These are phyloP conservation scores for Telfairia occidentalis DNA, from an alignment of 331 rosid genomes.

Conservation along the genomic window DNA sequence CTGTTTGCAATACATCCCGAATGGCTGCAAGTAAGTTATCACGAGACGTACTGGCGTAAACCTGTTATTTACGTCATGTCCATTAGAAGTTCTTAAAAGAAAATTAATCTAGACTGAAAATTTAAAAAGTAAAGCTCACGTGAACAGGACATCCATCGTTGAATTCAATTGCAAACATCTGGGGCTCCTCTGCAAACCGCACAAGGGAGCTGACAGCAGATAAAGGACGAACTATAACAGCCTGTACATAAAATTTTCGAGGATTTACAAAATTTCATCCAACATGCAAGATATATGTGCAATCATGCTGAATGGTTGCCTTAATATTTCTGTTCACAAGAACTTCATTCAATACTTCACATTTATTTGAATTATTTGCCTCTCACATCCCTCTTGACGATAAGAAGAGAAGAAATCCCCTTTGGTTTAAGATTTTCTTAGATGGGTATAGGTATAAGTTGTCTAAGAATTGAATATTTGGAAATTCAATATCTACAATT, in stretches of 20 bases:
- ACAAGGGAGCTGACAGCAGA: conserved; percentile 85
- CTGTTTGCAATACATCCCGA: conserved; percentile 86
- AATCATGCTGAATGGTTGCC: not conserved
- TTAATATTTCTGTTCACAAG: conserved; percentile 1
- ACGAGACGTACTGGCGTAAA: conserved; percentile 96
- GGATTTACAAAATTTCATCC: conserved; percentile 32
- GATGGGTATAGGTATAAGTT: not conserved
- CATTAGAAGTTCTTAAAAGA: conserved; percentile 27
- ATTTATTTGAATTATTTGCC: not conserved
- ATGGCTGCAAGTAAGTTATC: conserved; percentile 95
- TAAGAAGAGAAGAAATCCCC: not conserved
- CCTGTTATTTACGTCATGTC: conserved; percentile 40
- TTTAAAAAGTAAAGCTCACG: conserved; percentile 39
- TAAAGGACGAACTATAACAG: conserved; percentile 94
- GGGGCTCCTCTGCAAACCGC: conserved; percentile 98
- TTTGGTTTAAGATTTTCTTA: not conserved
- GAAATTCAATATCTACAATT: not conserved
- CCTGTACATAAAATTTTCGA: conserved; percentile 83
- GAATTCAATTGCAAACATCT: conserved; percentile 98
- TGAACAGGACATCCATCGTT: conserved; percentile 94
- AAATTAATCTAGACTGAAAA: conserved; percentile 11
- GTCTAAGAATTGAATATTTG: not conserved
- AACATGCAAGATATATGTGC: conserved; percentile 8
- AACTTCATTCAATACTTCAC: not conserved
- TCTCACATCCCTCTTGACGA: not conserved